Conservation (phyloP, 1,284 basidiomycete species). For the Rhizoctonia solani region DNA sequence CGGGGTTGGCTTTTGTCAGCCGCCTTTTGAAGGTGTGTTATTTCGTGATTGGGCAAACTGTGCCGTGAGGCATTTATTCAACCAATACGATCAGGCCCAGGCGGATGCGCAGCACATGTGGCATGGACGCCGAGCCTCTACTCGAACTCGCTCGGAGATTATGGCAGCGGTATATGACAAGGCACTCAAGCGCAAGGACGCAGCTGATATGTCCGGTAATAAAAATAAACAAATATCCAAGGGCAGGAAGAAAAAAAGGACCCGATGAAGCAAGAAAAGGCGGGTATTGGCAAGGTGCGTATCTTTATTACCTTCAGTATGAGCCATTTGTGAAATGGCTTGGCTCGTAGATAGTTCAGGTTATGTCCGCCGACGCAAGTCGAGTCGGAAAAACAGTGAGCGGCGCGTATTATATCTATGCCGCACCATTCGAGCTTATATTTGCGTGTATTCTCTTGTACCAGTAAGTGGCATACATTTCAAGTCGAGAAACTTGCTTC, state of each 20-base stretch:
- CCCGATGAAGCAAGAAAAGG: slow-evolving; percentile 42
- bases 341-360: slow-evolving; percentile 62
- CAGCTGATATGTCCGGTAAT: slow-evolving; percentile 46
- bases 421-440: slow-evolving; percentile 62
- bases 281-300: slow-evolving; percentile 50
- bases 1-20: slow-evolving; percentile 65
- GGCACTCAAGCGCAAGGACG: slow-evolving; percentile 80
- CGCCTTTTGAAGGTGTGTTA: slow-evolving; percentile 54
- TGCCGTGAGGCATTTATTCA: slow-evolving; percentile 12
- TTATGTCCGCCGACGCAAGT: slow-evolving; percentile 63
- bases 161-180: slow-evolving; percentile 90
- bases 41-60: slow-evolving; percentile 5
- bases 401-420: slow-evolving; percentile 63
- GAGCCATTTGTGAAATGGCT: neutral
- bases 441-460: slow-evolving; percentile 80
- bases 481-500: too few relatives aligned
- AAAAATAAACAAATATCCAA: too few relatives aligned
- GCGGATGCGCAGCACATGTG: slow-evolving; percentile 79
- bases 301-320: slow-evolving; percentile 52
- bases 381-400: slow-evolving; percentile 36
- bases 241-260: slow-evolving; percentile 48
- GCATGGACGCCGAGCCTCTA: slow-evolving; percentile 71
- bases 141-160: slow-evolving; percentile 71
- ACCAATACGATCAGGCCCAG: slow-evolving; percentile 50
- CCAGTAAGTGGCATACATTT: too few relatives aligned